Percentiles rank a stretch among this genome's conserved stretches.
Conservation (phyloP, 495 filamentous ascomycete species). For the Penicillium paradoxum region DNA sequence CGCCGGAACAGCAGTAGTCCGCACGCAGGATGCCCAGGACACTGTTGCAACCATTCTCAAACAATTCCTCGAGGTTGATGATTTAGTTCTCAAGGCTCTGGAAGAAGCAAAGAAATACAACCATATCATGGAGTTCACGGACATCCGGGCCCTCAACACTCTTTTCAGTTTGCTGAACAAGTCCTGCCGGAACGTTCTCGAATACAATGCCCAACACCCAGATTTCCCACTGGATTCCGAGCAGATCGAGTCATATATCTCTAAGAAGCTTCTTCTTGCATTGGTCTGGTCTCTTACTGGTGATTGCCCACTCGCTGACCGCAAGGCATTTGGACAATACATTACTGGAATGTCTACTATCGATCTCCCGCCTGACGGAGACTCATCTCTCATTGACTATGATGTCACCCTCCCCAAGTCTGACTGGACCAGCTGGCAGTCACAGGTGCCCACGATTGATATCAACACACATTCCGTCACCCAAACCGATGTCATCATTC, state of each 20-base stretch:
- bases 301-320: constrained; percentile 84
- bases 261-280: constrained; percentile 88
- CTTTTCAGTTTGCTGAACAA: constrained; percentile 95
- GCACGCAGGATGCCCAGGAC: constrained; percentile 68
- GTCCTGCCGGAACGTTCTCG: constrained; percentile 80
- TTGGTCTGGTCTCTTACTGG: constrained; percentile 92
- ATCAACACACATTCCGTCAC: constrained; percentile 97
- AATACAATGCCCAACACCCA: constrained; percentile 89
- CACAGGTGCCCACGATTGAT: constrained; percentile 87
- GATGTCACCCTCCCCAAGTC: constrained; percentile 81
- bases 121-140: constrained; percentile 98
- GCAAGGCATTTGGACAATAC: constrained; percentile 81
- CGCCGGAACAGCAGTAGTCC: constrained; percentile 72
- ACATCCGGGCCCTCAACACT: constrained; percentile 83
- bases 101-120: constrained; percentile 69
- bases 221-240: constrained; percentile 90
- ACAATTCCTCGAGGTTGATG: constrained; percentile 66
- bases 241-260: constrained; percentile 79
- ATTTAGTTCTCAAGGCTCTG: constrained; percentile 73
- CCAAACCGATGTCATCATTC: constrained; percentile 96
- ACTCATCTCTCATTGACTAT: constrained; percentile 88
- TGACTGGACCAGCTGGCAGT: constrained; percentile 90
- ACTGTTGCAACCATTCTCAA: constrained; percentile 73
- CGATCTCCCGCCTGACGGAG: constrained; percentile 69
- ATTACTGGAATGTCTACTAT: constrained; percentile 75